phyloP scores from a whole-genome alignment of 352 stramenopile species.

The Elongisporangium anandrum region DNA sequence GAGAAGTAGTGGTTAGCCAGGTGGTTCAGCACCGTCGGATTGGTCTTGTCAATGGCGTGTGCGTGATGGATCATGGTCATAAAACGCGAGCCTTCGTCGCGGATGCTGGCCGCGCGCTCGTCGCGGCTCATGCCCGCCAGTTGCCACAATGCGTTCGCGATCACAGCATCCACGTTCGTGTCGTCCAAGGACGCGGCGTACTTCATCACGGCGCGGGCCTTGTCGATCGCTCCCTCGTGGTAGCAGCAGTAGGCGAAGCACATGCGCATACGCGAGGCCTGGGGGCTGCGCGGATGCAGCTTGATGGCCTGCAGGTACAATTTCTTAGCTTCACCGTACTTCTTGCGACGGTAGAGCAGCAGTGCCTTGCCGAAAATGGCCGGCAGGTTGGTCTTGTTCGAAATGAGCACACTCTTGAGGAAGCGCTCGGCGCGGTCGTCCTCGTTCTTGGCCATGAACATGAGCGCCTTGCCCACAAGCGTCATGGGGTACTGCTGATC shows the following conservation, averaged over 20 bases:
- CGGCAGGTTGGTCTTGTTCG: constrained; percentile 83
- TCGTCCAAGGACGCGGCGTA: constrained; percentile 83
- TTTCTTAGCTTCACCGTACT: constrained; percentile 89
- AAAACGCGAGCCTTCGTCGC: constrained; percentile 86
- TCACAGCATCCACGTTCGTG: constrained; percentile 93
- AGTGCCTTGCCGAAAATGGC: constrained; percentile 83
- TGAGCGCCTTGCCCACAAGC: constrained; percentile 88
- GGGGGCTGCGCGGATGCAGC: constrained; percentile 88
- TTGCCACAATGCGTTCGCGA: constrained; percentile 92
- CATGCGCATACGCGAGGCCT: constrained; percentile 90
- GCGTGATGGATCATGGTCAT: constrained; percentile 91
- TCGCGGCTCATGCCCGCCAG: constrained; percentile 73
- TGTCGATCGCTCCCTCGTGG: constrained; percentile 88
- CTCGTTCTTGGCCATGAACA: constrained; percentile 92
- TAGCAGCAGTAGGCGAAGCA: constrained; percentile 97
- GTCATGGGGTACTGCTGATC: constrained; percentile 89
- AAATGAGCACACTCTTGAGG: constrained; percentile 89
- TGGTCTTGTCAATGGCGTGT: constrained; percentile 84
- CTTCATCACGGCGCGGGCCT: constrained; percentile 80
- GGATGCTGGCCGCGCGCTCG: constrained; percentile 70
- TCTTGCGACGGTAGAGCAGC: constrained; percentile 86
- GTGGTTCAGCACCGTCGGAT: constrained; percentile 94
- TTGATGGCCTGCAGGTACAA: constrained; percentile 94
- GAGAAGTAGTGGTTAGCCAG: constrained; percentile 98
- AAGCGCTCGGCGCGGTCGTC: constrained; percentile 89